Evolutionary conservation across 176 grass and related monocot genomes (phyloP), one percentile per base, ranked within the genome.

Genomic region (Ampelocalamus luodianensis): DNA sequence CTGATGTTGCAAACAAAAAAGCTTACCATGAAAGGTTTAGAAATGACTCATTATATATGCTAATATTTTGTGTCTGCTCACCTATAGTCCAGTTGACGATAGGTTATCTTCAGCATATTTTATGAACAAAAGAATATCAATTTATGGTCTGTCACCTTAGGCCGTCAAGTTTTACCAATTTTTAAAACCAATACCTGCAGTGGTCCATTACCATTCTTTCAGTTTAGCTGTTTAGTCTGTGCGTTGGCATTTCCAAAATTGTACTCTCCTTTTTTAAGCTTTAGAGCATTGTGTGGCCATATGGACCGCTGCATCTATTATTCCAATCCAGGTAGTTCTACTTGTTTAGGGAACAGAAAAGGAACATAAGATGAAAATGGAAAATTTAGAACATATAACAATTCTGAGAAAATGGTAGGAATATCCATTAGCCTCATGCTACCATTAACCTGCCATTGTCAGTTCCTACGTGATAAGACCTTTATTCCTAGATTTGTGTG

Each of bases 51-150:
- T 24, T 74, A 34, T 42, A 9, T 75, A 37, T 39, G 18, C 36
- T 40, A 58, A 22, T 85, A 24, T 18, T 36, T 72, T 67, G 64
- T 67, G 34, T 54, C 48, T 27, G 16, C 16, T 34, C 27, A 60
- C 56, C 8, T 65, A 8, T 34, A 6, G 20, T 71, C 22, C 45
- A 44, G 12, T 71, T 36, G 26, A 74, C 53, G 15, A 74, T 74
- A 10, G 36, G 37, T 60, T 82, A 71, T 55, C n/a, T 71, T 72
- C 10, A 71, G 16, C 15, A 60, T 60, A 20, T 82, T 71, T 76
- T 20, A 23, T 6, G n/a, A 77, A 74, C 20, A 56, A 43, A 68
- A 22, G 8, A 58, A 43, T 60, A 45, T 45, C 16, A 0, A 5
- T 66, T 10, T 76, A 18, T 75, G 32, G 15, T 42, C n/a, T 40